Base-by-base conservation (phyloP, 2,329 filamentous ascomycete species). In the Colletotrichum endophyticum region DNA sequence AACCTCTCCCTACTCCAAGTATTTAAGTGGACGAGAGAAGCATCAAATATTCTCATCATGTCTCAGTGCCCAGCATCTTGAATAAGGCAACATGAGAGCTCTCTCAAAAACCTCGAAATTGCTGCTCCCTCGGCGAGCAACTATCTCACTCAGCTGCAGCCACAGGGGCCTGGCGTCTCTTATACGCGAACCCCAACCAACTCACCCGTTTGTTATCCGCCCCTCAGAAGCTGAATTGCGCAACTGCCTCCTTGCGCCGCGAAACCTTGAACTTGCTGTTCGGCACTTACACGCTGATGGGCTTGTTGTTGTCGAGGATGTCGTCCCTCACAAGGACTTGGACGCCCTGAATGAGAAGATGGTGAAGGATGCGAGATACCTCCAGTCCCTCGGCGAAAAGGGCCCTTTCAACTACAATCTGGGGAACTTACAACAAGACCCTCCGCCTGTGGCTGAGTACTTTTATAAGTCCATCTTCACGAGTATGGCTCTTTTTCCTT, bases 401-500 rank as follows among this genome's bases (percentile, higher is more conserved):
- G 87, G 88, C 1, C 90, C 90, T 0, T 93, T 89, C 84, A 93
- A 93, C 78, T 93, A 93, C 80, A 92, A 93, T 79, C 87, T 87
- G 64, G 90, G 89, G 2, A 93, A 92, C 77, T 84, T 92, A 39
- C 91, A 93, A 77, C 92, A 93, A 80, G 91, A 92, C 78, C 86
- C 91, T 0, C 90, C 90, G 0, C 87, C 90, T 3, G 87, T 88
- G 0, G 82, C 84, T 0, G 82, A 89, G 59, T 88, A 86, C 77
- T 91, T 91, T 70, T 83, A 86, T 22, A 82, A 85, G 1, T 84
- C 84, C 6, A 89, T 93, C 30, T 92, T 92, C 72, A 81, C 89
- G 13, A 93, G 90, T 91, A 82, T 67, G 84, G 1, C 4, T 2
- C 9, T 25, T 32, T 39, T 72, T 49, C n/a, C 16, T 30, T 36